Conservation (phyloP, 176 grass and related monocot species). For the Oryza glumipatula region DNA sequence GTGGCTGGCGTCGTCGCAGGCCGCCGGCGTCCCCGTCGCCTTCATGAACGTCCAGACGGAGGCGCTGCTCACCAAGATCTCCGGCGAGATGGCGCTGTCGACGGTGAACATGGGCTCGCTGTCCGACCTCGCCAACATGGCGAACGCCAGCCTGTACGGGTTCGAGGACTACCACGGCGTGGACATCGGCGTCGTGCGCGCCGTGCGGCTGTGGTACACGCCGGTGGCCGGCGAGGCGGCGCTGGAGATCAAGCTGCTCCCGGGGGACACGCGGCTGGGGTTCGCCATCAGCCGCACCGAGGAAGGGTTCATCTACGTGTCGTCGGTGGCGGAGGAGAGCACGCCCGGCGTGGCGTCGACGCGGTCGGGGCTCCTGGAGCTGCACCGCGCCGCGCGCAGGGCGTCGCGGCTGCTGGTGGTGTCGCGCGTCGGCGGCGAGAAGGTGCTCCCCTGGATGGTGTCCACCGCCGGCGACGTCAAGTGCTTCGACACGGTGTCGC, state of each 20-base stretch:
- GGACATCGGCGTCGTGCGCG: constrained; percentile 80
- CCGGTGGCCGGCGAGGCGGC: constrained; percentile 58
- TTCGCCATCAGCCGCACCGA: constrained; percentile 94
- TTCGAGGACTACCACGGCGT: constrained; percentile 99
- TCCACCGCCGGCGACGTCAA: constrained; percentile 73
- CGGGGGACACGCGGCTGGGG: constrained; percentile 76
- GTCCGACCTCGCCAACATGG: constrained; percentile 79
- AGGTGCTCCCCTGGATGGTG: constrained; percentile 85
- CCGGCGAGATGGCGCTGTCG: constrained; percentile 73
- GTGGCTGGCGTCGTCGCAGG: constrained; percentile 73
- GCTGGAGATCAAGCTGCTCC: constrained; percentile 69
- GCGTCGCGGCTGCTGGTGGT: constrained; percentile 73
- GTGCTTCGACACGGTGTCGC: constrained; percentile 94
- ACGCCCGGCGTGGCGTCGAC: constrained; percentile 62
- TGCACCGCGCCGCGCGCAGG: constrained; percentile 57
- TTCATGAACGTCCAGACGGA: constrained; percentile 85
- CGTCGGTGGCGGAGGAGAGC: constrained; percentile 80
- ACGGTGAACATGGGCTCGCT: constrained; percentile 78
- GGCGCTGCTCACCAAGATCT: constrained; percentile 95
- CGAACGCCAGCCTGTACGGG: constrained; percentile 80
- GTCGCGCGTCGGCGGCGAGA: constrained; percentile 74
- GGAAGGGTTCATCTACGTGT: constrained; percentile 93
- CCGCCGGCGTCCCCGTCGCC: constrained; percentile 62
- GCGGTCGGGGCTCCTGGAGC: constrained; percentile 69
- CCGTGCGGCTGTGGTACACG: constrained; percentile 83